These are phyloP conservation scores for Sarcodon sp. DNA, from an alignment of 768 basidiomycete genomes.

Conservation along the genomic window DNA sequence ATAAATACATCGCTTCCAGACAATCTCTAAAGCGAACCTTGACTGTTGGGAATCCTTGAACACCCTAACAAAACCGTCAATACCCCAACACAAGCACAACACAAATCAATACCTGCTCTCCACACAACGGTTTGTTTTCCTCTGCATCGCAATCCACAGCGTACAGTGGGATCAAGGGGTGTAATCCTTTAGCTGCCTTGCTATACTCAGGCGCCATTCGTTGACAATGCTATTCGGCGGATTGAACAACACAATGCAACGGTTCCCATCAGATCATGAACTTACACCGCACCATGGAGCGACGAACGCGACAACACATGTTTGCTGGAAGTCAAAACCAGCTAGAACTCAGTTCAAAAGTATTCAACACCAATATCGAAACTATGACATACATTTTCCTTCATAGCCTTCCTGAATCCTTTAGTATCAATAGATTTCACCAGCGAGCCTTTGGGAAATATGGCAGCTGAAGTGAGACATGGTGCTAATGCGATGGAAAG, in stretches of 20 bases:
- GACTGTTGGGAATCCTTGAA: conserved; percentile 89
- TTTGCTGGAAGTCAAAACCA: conserved; percentile 31
- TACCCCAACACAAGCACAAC: neutral
- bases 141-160: conserved; percentile 89
- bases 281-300: conserved; percentile 92
- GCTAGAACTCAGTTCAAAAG: neutral
- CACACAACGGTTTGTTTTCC: conserved; percentile 71
- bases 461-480: conserved; percentile 21
- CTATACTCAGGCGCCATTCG: conserved; percentile 74
- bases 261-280: conserved; percentile 5
- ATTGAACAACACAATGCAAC: neutral
- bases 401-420: conserved; percentile 61
- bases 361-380: conserved; percentile 4
- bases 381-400: conserved; percentile 46
- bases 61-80: conserved; percentile 26
- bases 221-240: conserved; percentile 58
- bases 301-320: conserved; percentile 77
- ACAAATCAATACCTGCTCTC: conserved; percentile 41
- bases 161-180: conserved; percentile 78
- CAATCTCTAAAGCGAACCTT: conserved; percentile 36
- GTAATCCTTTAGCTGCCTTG: conserved; percentile 66
- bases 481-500: neutral
- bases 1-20: neutral
- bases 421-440: conserved; percentile 70
- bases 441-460: conserved; percentile 23